Conservation (phyloP, 2,329 filamentous ascomycete species). For the Blumeria graminis region DNA sequence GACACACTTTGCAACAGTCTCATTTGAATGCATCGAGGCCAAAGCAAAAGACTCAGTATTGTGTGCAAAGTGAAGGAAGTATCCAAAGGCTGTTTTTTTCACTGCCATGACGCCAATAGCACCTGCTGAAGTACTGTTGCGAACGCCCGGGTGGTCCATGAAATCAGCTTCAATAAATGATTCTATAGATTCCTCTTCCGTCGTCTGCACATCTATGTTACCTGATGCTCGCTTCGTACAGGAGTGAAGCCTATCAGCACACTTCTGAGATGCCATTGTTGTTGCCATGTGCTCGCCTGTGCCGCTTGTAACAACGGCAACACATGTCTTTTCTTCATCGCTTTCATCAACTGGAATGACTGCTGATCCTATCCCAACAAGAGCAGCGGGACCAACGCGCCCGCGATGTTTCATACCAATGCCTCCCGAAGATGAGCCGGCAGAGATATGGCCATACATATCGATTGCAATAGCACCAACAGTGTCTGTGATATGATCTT, state of each 20-base stretch:
- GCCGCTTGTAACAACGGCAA: constrained; percentile 74
- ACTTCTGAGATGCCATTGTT: constrained; percentile 69
- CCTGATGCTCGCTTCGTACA: constrained; percentile 32
- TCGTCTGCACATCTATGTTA: constrained; percentile 38
- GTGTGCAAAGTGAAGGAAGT: constrained; percentile 80
- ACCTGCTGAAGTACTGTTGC: constrained; percentile 52
- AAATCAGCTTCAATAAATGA: constrained; percentile 75
- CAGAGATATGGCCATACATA: constrained; percentile 63
- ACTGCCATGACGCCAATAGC: constrained; percentile 80
- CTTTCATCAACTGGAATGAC: constrained; percentile 54
- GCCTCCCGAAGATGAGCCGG: constrained; percentile 84
- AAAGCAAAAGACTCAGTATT: constrained; percentile 80
- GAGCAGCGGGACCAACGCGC: constrained; percentile 71
- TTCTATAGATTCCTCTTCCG: constrained; percentile 56
- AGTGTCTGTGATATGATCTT: constrained; percentile 64
- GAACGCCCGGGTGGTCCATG: constrained; percentile 72
- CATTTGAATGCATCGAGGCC: constrained; percentile 65
- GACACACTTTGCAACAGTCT: constrained; percentile 50
- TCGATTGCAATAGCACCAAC: constrained; percentile 92
- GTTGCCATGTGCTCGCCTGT: constrained; percentile 98
- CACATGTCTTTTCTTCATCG: constrained; percentile 43
- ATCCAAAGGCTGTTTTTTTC: constrained; percentile 55
- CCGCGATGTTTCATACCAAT: constrained; percentile 97
- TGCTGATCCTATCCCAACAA: constrained; percentile 76
- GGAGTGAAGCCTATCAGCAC: constrained; percentile 64